Base-by-base conservation (phyloP, 352 stramenopile genomes). In the Globisporangium alternatum region DNA sequence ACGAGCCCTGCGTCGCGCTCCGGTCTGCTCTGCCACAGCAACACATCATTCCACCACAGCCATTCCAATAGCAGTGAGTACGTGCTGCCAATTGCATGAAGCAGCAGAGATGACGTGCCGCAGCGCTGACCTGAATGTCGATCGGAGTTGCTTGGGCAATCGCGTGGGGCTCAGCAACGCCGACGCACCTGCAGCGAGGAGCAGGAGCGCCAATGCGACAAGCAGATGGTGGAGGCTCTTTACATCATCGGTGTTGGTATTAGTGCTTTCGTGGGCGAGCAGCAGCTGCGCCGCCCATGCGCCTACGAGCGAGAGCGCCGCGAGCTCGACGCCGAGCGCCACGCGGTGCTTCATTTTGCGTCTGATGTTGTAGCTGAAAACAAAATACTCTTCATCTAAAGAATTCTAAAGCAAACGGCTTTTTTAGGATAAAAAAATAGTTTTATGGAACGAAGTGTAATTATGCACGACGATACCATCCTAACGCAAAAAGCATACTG, bases 1-100 rank as follows among this genome's bases (percentile, higher is more conserved):
- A 82, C 71, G 15, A 91, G 68, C 10, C 85, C 82, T 60, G 60
- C 55, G 60, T 91, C 83, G 12, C 79, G 71, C 33, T 93, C 82
- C 15, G 55, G 69, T 66, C 85, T 90, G 49, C 47, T 49, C 53
- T 30, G 19, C 53, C 53, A 28, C 1, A 8, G 31, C 19, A 55
- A n/a, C 12, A 56, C n/a, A 35, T 3, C 25, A 28, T 28, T 28
- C 7, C n/a, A 55, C 9, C 6, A 9, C 56, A 60, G 4, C 13
- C 9, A 65, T 15, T 5, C 21, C 2, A 47, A n/a, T 5, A 25
- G 9, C 19, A 25, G 5, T 47, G 21, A 44, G 19, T 35, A 19
- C 17, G 19, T 15, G 39, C 12, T n/a, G 28, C 2, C 10, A 8
- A 31, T 6, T 35, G 5, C 55, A 37, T 51, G 19, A 2, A 35